These are phyloP conservation scores for Colletotrichum lini DNA, from an alignment of 2,329 filamentous ascomycete species.

Conservation along the genomic window DNA sequence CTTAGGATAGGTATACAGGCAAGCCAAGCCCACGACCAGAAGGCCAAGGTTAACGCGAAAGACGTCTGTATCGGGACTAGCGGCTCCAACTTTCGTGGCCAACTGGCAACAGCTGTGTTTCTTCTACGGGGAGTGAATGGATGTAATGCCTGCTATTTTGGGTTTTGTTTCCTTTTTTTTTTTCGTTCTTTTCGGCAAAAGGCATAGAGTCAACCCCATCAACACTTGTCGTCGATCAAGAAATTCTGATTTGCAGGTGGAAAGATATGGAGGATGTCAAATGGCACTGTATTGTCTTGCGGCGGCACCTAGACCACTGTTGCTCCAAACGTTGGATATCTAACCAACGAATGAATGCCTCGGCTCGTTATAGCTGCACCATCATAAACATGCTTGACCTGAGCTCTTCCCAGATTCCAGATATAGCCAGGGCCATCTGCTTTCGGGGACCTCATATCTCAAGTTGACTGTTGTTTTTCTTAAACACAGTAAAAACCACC, in stretches of 20 bases:
- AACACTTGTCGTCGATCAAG: not conserved
- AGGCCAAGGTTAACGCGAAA: constrained; percentile 10
- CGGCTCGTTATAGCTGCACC: not conserved
- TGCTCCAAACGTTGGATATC: not conserved
- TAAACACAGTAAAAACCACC: not conserved
- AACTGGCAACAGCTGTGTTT: not conserved
- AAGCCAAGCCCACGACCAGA: constrained; percentile 2
- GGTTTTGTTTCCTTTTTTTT: too few relatives aligned
- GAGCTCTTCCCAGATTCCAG: not conserved
- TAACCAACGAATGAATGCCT: constrained; percentile 17
- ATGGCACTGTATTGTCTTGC: not conserved
- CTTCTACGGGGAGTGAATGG: not conserved
- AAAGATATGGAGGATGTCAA: not conserved
- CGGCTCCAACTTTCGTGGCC: not conserved
- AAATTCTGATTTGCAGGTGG: not conserved
- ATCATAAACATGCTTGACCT: not conserved
- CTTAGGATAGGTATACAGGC: not conserved
- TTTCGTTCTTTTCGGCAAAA: too few relatives aligned
- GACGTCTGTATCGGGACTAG: constrained; percentile 9
- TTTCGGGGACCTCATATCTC: too few relatives aligned
- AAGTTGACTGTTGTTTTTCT: not conserved
- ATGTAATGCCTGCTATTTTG: not conserved
- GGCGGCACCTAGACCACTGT: not conserved
- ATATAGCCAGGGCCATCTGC: not conserved
- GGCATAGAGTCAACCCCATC: too few relatives aligned